phyloP scores from a whole-genome alignment of 306 rosid species.

The Lupinus albus region DNA sequence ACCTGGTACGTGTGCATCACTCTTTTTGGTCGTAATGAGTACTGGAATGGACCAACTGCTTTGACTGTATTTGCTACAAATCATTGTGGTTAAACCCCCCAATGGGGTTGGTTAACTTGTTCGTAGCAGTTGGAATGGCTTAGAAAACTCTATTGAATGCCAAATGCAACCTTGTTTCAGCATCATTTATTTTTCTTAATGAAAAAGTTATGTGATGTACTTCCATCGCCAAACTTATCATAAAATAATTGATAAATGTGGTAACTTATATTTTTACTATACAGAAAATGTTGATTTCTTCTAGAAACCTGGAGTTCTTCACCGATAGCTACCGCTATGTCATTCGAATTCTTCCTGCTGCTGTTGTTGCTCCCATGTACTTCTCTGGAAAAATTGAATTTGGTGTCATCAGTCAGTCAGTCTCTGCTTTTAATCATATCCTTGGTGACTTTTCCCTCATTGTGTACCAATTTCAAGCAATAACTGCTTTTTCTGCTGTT shows the following conservation, averaged over 20 bases:
- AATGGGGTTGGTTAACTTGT: not conserved
- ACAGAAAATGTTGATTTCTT: slow-evolving; percentile 86
- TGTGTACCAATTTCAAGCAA: slow-evolving; percentile 87
- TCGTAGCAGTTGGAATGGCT: not conserved
- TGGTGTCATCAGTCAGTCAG: slow-evolving; percentile 95
- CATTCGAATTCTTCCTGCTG: slow-evolving; percentile 95
- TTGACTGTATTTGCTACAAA: slow-evolving; percentile 12
- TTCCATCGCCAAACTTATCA: slow-evolving; percentile 14
- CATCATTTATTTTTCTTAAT: slow-evolving; percentile 4
- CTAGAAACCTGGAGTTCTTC: slow-evolving; percentile 94
- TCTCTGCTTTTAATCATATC: slow-evolving; percentile 93
- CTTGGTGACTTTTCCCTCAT: slow-evolving; percentile 91
- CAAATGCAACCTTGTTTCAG: not conserved
- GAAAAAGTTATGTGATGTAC: not conserved
- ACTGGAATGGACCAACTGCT: not conserved
- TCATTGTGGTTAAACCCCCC: not conserved
- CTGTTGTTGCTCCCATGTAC: slow-evolving; percentile 97
- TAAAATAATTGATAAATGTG: slow-evolving; percentile 5
- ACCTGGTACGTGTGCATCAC: too few species aligned
- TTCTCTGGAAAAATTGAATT: slow-evolving; percentile 95
- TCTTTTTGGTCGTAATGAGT: too few species aligned
- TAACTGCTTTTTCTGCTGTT: slow-evolving; percentile 95
- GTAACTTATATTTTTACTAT: slow-evolving; percentile 15
- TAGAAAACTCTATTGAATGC: slow-evolving; percentile 11
- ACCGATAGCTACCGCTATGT: slow-evolving; percentile 89